A percentile compares a stretch with the other conserved stretches of the same genome.
These are phyloP conservation scores for Thozetella sp. DNA, from an alignment of 495 filamentous ascomycete genomes.

Conservation along the genomic window DNA sequence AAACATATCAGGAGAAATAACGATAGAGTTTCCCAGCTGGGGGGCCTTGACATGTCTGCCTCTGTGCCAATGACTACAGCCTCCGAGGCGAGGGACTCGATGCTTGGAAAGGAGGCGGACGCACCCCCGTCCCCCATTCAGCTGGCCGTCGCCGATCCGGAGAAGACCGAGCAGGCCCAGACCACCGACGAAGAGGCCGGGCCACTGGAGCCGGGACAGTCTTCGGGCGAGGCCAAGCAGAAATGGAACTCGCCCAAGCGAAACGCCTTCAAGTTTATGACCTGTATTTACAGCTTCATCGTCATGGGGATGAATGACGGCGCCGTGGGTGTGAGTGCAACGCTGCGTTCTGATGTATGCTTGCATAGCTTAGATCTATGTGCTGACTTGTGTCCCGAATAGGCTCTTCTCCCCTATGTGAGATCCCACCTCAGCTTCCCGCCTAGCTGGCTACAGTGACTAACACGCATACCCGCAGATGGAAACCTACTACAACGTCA, in stretches of 20 bases:
- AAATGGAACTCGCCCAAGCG: not conserved
- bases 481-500: slow-evolving; percentile 70
- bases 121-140: not conserved
- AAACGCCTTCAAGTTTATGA: not conserved
- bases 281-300: slow-evolving; percentile 9
- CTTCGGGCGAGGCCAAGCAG: not conserved
- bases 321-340: slow-evolving; percentile 3
- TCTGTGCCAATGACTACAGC: not conserved
- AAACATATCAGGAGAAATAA: too few species aligned
- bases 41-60: not conserved
- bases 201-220: not conserved
- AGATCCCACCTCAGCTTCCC: not conserved
- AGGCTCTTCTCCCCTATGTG: slow-evolving; percentile 67
- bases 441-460: not conserved
- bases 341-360: not conserved
- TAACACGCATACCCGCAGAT: slow-evolving; percentile 31
- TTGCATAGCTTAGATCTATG: not conserved
- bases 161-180: not conserved
- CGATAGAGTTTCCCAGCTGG: too few species aligned
- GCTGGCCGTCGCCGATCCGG: not conserved
- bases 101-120: not conserved
- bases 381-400: not conserved
- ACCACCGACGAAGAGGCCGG: not conserved
- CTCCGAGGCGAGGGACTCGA: not conserved
- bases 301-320: slow-evolving; percentile 3